Base-by-base conservation (phyloP, 2,329 filamentous ascomycete species). In the Diaporthe humulicola region DNA sequence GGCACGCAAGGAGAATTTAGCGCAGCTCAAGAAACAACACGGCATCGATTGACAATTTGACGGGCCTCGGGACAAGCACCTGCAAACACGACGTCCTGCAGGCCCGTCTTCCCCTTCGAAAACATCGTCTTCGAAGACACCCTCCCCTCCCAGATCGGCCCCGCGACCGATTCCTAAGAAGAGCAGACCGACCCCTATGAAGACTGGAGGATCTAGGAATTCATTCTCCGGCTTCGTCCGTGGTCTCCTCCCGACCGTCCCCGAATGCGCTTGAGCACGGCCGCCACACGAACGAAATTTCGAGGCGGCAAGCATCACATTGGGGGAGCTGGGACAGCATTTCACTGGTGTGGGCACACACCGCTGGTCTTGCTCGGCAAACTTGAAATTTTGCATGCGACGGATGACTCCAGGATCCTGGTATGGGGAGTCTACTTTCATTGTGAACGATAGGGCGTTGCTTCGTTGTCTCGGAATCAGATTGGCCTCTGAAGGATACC, bases 21-120 rank as follows among this genome's bases (percentile, higher is more conserved):
- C 98, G 91, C 94, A 95, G 88, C 93, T 98, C 88, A 99, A 99
- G 89, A 92, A 93, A 84, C 95, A 98, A 86, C 95, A 99, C 87
- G 96, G 96, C 84, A 98, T 98, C 90, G 96, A 98, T 93, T 99
- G 95, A 96, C 91, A 91, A 91, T 90, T 89, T 89, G 91, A 93
- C 91, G 91, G 91, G 91, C 87, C 90, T 90, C 88, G 85, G 84
- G 90, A 89, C 84, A 84, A 83, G 79, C 81, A 80, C 81, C 84
- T 86, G 83, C 86, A 87, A 81, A 83, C 81, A 79, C 84, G 85
- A 81, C 84, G 82, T 85, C 89, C 89, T 88, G 88, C 88, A 89
- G 90, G 88, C 90, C 90, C 90, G 90, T 92, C 89, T 86, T 86
- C 84, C 84, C 82, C 83, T 75, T 82, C 82, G 83, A 85, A 86